Base-by-base conservation (phyloP, 2,329 filamentous ascomycete genomes). In the Cercospora zeae-maydis region DNA sequence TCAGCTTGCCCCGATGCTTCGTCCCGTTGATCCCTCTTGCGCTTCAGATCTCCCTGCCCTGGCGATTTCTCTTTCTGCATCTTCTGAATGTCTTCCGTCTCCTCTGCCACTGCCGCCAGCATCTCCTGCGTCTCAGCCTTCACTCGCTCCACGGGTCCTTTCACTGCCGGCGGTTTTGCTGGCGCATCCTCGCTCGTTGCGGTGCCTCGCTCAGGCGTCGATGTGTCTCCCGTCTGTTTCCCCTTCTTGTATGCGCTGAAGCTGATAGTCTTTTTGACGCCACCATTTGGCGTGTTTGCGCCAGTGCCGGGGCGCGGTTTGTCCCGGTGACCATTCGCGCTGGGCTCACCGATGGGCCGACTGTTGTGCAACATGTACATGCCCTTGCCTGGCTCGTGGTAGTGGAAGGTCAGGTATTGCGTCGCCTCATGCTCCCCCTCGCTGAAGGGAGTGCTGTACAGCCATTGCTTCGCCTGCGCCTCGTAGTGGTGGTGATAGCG, bases 391-490 rank as follows among this genome's bases (percentile, higher is more conserved):
- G 80, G 80, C 70, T 86, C 82, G 72, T 85, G 84, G 61, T 82
- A 83, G 59, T 84, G 75, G 67, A 85, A 87, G 62, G 84, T 87
- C 77, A 85, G 79, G 73, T 88, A 88, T 71, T 88, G 86, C 58
- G 86, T 77, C 68, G 81, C 78, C 52, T 74, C 72, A 69, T 86
- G 81, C 73, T 88, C 86, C 66, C 82, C 77, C n/a, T 61, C 49
- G 56, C 76, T 74, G 73, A 87, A 88, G 3, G 84, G 81, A 2
- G 81, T 81, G 61, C 82, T 78, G 31, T 68, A 64, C 64, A 77
- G 77, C 79, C 79, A 82, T 63, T 72, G 62, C 10, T 63, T 73
- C 68, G 62, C 75, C 71, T 70, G 78, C 71, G 64, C 74, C 36
- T 73, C 72, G n/a, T 77, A 78, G 58, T 74, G 71, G 61, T 81